Conservation (phyloP, 2,329 filamentous ascomycete species). For the Epichloe glyceriae region DNA sequence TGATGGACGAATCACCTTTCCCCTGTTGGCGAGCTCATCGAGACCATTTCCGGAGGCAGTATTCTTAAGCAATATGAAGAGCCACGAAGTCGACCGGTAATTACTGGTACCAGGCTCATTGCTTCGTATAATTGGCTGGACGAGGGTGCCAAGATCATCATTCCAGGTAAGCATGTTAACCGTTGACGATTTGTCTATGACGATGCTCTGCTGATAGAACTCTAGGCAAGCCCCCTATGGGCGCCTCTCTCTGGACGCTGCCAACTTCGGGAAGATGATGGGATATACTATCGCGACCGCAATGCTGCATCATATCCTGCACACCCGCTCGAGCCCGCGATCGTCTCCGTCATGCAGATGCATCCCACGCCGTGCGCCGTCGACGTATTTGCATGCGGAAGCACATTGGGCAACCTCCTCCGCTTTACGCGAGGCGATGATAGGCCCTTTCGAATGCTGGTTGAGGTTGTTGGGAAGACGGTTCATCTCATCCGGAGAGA, state of each 20-base stretch:
- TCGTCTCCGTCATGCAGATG: constrained; percentile 25
- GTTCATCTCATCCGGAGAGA: constrained; percentile 49
- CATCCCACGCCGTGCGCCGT: constrained; percentile 13
- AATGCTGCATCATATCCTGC: constrained; percentile 37
- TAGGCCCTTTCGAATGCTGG: constrained; percentile 40
- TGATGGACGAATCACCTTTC: too few relatives aligned
- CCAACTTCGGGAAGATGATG: constrained; percentile 30
- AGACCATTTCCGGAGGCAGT: too few relatives aligned
- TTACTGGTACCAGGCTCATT: too few relatives aligned
- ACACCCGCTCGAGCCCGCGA: constrained; percentile 38
- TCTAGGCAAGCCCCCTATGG: constrained; percentile 39
- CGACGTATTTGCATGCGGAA: constrained; percentile 43
- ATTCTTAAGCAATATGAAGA: too few relatives aligned
- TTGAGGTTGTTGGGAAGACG: constrained; percentile 39
- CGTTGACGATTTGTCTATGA: too few relatives aligned
- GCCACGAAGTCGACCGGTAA: too few relatives aligned
- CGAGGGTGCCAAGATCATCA: too few relatives aligned
- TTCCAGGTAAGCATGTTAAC: too few relatives aligned
- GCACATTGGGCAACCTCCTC: constrained; percentile 44
- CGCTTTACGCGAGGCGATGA: constrained; percentile 33
- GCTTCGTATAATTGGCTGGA: too few relatives aligned
- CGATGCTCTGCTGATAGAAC: too few relatives aligned
- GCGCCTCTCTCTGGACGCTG: constrained; percentile 23
- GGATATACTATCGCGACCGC: constrained; percentile 38
- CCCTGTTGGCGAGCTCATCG: too few relatives aligned